A percentile compares a stretch with the other conserved stretches of the same genome.
Evolutionary conservation across 805 yeast genomes (phyloP).

Genomic region (Candida incommunis): DNA sequence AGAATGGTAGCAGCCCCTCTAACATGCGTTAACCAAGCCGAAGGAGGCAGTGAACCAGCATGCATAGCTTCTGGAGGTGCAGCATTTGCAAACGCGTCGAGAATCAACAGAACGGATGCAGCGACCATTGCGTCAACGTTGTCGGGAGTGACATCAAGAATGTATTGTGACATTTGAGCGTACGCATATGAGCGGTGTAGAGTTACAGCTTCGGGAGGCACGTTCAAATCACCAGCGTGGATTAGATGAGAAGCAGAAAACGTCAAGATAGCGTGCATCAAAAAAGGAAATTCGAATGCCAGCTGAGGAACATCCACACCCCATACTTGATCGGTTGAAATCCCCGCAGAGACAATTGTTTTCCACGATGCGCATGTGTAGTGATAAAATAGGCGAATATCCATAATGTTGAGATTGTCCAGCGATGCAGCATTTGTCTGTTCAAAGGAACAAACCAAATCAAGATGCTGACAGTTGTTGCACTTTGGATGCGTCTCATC

Average conservation of each 20-base stretch:
- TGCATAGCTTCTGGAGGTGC: constrained; percentile 36
- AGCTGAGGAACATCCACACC: constrained; percentile 72
- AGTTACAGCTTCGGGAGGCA: constrained; percentile 34
- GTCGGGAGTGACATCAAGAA: constrained; percentile 64
- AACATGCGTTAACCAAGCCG: constrained; percentile 95
- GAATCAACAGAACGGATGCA: constrained; percentile 71
- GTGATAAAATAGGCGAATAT: constrained; percentile 73
- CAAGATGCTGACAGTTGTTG: constrained; percentile 64
- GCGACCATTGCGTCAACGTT: constrained; percentile 85
- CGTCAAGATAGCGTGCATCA: constrained; percentile 85
- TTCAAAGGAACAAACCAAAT: constrained; percentile 57
- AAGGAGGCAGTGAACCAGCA: constrained; percentile 60
- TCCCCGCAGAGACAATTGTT: constrained; percentile 83
- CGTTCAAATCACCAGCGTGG: constrained; percentile 52
- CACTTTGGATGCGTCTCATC: constrained; percentile 78
- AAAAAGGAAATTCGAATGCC: constrained; percentile 76
- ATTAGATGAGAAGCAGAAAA: constrained; percentile 83
- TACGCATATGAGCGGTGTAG: constrained; percentile 81
- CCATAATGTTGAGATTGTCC: constrained; percentile 46
- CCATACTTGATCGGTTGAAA: constrained; percentile 79
- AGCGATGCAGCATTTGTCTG: constrained; percentile 18
- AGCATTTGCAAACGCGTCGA: constrained; percentile 92
- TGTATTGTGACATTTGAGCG: constrained; percentile 69
- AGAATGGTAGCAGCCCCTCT: constrained; percentile 93
- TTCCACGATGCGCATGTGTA: constrained; percentile 74